Conservation (phyloP, 2,329 filamentous ascomycete species). For the Whalleya microplaca region DNA sequence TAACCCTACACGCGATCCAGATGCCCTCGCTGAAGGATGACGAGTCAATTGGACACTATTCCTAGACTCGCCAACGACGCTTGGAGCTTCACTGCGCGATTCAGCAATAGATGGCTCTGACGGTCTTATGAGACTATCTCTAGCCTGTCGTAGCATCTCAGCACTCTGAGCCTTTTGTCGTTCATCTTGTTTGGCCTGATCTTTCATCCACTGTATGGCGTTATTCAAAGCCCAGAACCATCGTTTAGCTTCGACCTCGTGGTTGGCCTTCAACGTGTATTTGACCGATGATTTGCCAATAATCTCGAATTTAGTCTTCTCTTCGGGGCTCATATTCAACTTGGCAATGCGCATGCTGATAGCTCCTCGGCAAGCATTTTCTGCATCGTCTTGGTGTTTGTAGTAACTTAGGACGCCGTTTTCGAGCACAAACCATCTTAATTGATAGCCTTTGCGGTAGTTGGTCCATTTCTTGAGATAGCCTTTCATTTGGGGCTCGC, state of each 20-base stretch:
- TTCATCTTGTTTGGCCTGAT: slow-evolving; percentile 91
- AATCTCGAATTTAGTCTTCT: slow-evolving; percentile 97
- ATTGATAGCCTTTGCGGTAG: slow-evolving; percentile 94
- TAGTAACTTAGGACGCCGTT: slow-evolving; percentile 98
- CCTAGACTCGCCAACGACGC: slow-evolving; percentile 49
- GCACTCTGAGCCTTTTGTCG: slow-evolving; percentile 73
- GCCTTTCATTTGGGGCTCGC: slow-evolving; percentile 97
- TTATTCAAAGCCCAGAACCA: slow-evolving; percentile 99
- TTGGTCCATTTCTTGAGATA: slow-evolving; percentile 99
- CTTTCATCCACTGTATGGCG: slow-evolving; percentile 97
- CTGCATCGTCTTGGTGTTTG: slow-evolving; percentile 97
- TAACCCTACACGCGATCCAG: slow-evolving; percentile 36
- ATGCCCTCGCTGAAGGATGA: slow-evolving; percentile 42
- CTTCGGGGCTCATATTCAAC: slow-evolving; percentile 93
- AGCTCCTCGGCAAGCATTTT: slow-evolving; percentile 92
- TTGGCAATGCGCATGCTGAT: slow-evolving; percentile 98
- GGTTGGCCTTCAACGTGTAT: slow-evolving; percentile 96
- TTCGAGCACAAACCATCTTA: slow-evolving; percentile 97
- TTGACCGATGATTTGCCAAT: slow-evolving; percentile 98
- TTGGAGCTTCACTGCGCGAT: slow-evolving; percentile 56
- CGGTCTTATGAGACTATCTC: slow-evolving; percentile 70
- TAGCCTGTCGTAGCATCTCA: slow-evolving; percentile 77
- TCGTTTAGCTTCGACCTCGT: slow-evolving; percentile 95
- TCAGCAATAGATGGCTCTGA: slow-evolving; percentile 51
- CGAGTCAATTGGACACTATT: slow-evolving; percentile 52